A percentile compares a stretch with the other conserved stretches of the same genome.
phyloP scores from a whole-genome alignment of 768 basidiomycete genomes.

The Tylopilus subfusipes region DNA sequence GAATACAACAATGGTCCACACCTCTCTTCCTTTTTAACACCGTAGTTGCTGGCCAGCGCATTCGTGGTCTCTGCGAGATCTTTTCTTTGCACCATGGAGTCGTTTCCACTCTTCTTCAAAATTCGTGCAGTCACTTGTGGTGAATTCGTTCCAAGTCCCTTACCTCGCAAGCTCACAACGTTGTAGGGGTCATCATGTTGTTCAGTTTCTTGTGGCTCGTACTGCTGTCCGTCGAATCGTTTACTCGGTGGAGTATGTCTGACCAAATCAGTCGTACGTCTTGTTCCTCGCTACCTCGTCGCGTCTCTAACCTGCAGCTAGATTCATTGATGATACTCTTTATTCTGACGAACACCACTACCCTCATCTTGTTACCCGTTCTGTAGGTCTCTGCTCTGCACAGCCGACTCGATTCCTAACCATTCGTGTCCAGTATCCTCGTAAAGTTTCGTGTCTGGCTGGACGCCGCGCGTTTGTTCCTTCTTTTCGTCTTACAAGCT shows the following conservation, averaged over 20 bases:
- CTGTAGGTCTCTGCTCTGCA: constrained; percentile 34
- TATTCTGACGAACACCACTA: constrained; percentile 39
- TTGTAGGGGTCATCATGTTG: constrained; percentile 40
- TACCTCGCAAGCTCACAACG: background rate
- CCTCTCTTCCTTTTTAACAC: constrained; percentile 3
- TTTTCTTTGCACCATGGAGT: constrained; percentile 24
- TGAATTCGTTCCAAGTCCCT: constrained; percentile 10
- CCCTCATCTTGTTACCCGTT: constrained; percentile 39
- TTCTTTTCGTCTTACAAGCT: constrained; percentile 44
- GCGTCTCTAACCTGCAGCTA: constrained; percentile 2
- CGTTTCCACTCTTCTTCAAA: constrained; percentile 30
- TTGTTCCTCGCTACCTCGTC: background rate
- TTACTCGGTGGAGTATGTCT: constrained; percentile 44
- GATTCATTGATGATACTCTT: constrained; percentile 43
- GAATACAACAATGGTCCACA: background rate
- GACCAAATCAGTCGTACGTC: constrained; percentile 44
- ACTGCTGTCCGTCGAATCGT: constrained; percentile 45
- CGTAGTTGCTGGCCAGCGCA: constrained; percentile 19
- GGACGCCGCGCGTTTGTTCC: constrained; percentile 48
- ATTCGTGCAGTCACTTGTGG: constrained; percentile 29
- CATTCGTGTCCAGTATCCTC: constrained; percentile 36
- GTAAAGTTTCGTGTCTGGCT: constrained; percentile 50
- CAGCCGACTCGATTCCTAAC: background rate
- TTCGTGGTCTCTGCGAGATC: constrained; percentile 23
- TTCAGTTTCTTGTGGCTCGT: constrained; percentile 48